Evolutionary conservation across 1,284 basidiomycete species (phyloP).

Genomic region (Fomitopsis schrenkii): DNA sequence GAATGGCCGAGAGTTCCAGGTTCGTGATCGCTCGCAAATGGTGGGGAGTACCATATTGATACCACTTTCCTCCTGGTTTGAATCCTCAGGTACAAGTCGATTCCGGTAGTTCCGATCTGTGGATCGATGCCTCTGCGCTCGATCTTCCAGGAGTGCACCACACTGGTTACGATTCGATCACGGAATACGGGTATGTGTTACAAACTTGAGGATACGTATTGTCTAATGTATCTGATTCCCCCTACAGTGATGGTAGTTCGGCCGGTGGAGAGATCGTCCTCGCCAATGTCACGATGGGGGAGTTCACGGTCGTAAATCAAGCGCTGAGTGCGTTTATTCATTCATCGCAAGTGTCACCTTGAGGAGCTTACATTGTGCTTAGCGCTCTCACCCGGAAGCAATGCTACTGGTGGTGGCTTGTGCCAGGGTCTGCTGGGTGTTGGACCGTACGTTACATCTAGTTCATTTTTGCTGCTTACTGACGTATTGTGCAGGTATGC

Average conservation of each 20-base stretch:
- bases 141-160: background rate
- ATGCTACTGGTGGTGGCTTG: background rate
- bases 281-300: slow-evolving; percentile 1
- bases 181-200: background rate
- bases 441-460: background rate
- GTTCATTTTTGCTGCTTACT: background rate
- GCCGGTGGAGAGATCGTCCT: background rate
- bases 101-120: slow-evolving; percentile 2
- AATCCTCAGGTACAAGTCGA: slow-evolving; percentile 1
- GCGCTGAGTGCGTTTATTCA: background rate
- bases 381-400: background rate
- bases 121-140: background rate
- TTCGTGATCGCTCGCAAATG: background rate
- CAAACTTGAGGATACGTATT: background rate
- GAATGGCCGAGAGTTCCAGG: background rate
- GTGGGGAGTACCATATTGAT: background rate
- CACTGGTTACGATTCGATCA: background rate
- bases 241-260: background rate
- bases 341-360: too few relatives aligned
- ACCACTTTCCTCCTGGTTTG: too few relatives aligned
- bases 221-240: background rate
- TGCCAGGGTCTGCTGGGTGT: background rate
- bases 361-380: background rate
- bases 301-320: slow-evolving; percentile 2
- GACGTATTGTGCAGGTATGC: background rate